Conservation (phyloP, 2,329 filamentous ascomycete genomes). For the Alternaria infectoria region DNA sequence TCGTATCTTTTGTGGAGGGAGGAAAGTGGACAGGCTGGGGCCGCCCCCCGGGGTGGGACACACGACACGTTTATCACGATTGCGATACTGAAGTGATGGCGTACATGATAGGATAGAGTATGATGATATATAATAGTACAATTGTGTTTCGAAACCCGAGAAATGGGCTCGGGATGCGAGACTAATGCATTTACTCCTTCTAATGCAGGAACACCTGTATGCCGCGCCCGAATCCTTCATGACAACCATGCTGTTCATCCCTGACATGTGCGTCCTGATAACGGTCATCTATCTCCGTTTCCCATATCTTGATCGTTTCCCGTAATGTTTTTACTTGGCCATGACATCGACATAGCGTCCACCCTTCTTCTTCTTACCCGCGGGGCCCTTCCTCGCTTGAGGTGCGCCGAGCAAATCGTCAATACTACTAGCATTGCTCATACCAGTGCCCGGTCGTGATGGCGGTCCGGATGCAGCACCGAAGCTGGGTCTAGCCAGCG, state of each 20-base stretch:
- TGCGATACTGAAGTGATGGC: neutral
- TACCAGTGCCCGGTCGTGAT: constrained; percentile 70
- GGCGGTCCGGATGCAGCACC: constrained; percentile 41
- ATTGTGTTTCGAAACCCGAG: neutral
- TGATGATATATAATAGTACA: neutral
- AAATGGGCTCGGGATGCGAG: neutral
- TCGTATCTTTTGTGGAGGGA: constrained; percentile 8
- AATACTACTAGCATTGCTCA: constrained; percentile 93
- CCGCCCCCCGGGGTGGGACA: neutral
- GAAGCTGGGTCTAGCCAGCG: constrained; percentile 32
- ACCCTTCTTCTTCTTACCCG: constrained; percentile 73
- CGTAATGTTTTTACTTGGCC: constrained; percentile 2
- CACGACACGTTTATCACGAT: neutral
- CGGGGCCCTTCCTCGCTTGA: constrained; percentile 66
- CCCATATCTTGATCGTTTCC: neutral
- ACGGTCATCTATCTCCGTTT: neutral
- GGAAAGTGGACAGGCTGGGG: neutral
- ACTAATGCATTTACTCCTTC: neutral
- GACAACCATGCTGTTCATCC: neutral
- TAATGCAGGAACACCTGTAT: neutral
- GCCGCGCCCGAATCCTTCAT: neutral
- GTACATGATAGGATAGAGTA: neutral
- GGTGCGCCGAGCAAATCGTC: constrained; percentile 87
- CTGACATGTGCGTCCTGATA: neutral
- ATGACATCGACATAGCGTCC: constrained; percentile 91